phyloP scores from a whole-genome alignment of 1,139 yeast species.

The Geotrichum candidum region DNA sequence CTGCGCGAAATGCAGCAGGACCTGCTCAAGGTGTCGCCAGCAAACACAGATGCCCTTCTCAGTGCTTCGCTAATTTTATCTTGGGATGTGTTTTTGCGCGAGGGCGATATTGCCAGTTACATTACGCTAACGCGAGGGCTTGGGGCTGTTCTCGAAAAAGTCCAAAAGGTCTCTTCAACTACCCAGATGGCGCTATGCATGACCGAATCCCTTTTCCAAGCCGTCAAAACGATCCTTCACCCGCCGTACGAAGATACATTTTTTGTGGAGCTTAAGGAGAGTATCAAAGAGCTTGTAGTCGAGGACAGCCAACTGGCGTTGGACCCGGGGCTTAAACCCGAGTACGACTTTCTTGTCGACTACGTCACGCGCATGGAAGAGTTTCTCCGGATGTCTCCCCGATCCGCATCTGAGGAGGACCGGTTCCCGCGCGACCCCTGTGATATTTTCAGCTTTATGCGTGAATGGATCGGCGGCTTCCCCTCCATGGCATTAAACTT shows the following conservation, averaged over 20 bases:
- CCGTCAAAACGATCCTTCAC: constrained; percentile 34
- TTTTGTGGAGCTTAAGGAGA: constrained; percentile 30
- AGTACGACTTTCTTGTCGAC: constrained; percentile 23
- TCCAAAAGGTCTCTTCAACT: constrained; percentile 24
- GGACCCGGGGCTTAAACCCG: constrained; percentile 9
- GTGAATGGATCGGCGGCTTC: constrained; percentile 30
- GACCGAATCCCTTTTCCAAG: constrained; percentile 31
- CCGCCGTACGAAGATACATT: constrained; percentile 37
- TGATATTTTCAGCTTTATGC: constrained; percentile 25
- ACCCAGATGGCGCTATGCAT: constrained; percentile 31
- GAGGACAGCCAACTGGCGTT: constrained; percentile 9
- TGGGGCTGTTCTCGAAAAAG: constrained; percentile 31
- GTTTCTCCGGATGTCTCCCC: constrained; percentile 18
- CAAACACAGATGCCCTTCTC: constrained; percentile 29
- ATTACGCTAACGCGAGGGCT: constrained; percentile 31
- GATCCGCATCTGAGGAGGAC: not conserved
- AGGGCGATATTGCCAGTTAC: constrained; percentile 28
- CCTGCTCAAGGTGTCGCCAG: constrained; percentile 22
- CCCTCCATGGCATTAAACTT: constrained; percentile 26
- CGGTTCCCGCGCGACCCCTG: constrained; percentile 1
- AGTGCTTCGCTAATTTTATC: constrained; percentile 30
- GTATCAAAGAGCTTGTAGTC: constrained; percentile 20
- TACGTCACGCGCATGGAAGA: constrained; percentile 21
- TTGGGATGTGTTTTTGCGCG: constrained; percentile 33
- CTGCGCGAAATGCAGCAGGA: constrained; percentile 27